Percentiles rank a stretch among this genome's conserved stretches.
These are phyloP conservation scores for Lactuca saligna DNA, from an alignment of 129 eudicot genomes.

Conservation along the genomic window DNA sequence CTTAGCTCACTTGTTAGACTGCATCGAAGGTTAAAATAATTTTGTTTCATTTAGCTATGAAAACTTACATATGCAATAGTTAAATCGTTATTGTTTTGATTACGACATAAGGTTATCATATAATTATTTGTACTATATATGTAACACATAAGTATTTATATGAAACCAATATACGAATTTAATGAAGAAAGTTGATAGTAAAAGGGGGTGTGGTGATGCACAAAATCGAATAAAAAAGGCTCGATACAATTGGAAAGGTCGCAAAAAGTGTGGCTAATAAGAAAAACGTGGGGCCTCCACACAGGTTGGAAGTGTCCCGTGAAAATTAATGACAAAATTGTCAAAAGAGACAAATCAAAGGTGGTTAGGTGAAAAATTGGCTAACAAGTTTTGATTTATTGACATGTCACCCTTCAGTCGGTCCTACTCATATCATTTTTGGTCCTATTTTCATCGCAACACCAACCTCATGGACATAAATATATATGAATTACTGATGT, in stretches of 20 bases:
- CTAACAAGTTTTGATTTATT: not conserved
- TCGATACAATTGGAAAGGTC: conserved; percentile 32
- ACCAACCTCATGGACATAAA: not conserved
- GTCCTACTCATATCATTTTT: not conserved
- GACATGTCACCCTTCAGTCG: not conserved
- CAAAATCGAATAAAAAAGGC: conserved; percentile 6
- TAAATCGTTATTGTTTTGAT: no score
- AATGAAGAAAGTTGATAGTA: not conserved
- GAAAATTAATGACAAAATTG: not conserved
- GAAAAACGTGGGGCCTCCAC: conserved; percentile 13
- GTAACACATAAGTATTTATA: not conserved
- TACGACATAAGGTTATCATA: no score
- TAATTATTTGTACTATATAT: no score
- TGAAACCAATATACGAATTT: not conserved
- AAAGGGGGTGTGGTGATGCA: not conserved
- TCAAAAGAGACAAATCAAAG: conserved; percentile 11
- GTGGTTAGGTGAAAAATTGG: conserved; percentile 22
- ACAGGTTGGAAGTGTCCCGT: conserved; percentile 23
- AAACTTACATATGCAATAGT: not conserved
- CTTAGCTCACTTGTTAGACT: no score
- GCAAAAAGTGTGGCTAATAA: conserved; percentile 9
- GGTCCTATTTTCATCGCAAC: conserved; percentile 1
- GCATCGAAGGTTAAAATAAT: no score
- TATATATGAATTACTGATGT: not conserved
- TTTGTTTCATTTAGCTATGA: no score